Evolutionary conservation across 306 rosid genomes (phyloP).

Genomic region (Fragaria nilgerrensis): DNA sequence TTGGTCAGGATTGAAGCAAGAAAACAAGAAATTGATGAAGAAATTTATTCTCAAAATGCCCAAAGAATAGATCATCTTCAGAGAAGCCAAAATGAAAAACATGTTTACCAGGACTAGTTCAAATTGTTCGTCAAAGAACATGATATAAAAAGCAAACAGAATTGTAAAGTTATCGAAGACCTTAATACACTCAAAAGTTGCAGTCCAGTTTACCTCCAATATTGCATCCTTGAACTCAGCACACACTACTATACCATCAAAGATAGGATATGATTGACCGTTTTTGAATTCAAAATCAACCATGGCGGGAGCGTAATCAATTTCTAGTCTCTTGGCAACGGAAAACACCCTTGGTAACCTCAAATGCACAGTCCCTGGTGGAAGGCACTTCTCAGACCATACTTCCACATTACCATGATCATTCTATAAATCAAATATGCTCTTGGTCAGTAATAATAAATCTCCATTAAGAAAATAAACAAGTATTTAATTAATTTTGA

Average conservation of each 20-base stretch:
- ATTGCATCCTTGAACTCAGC: conserved; percentile 78
- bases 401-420: conserved; percentile 92
- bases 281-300: conserved; percentile 89
- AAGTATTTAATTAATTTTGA: background rate
- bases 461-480: conserved; percentile 15
- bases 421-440: conserved; percentile 44
- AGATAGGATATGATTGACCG: conserved; percentile 80
- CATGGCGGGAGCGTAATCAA: conserved; percentile 95
- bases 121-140: background rate
- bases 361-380: conserved; percentile 87
- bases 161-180: background rate
- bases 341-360: conserved; percentile 66
- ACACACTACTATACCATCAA: conserved; percentile 91
- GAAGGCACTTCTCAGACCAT: conserved; percentile 99
- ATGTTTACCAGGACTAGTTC: background rate
- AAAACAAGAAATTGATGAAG: background rate
- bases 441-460: conserved; percentile 30
- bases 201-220: conserved; percentile 55
- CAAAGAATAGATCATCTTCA: background rate
- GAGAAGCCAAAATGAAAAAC: background rate
- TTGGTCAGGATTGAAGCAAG: background rate
- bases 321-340: conserved; percentile 79
- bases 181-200: background rate
- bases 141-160: background rate
- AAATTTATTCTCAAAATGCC: background rate